Conservation (phyloP, 2,329 filamentous ascomycete genomes). For the Graphiopsis chlorocephala region DNA sequence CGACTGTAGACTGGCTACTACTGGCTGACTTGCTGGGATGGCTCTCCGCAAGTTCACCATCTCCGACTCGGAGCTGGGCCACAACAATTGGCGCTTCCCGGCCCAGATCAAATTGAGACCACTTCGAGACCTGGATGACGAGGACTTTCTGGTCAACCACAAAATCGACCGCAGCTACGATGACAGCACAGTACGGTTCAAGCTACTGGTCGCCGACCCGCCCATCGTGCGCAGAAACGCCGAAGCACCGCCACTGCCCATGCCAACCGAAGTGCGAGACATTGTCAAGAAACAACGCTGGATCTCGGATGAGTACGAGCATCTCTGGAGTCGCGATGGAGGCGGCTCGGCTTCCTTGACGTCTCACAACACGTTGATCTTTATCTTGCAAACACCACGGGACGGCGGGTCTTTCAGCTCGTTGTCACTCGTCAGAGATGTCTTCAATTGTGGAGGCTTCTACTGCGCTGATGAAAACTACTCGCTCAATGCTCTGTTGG, state of each 20-base stretch:
- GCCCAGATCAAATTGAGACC: conserved; percentile 29
- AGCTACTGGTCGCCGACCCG: conserved; percentile 26
- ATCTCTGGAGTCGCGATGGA: conserved; percentile 35
- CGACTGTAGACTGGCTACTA: neutral
- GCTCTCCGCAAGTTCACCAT: conserved; percentile 31
- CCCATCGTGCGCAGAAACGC: conserved; percentile 26
- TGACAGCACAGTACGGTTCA: conserved; percentile 35
- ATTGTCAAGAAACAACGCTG: conserved; percentile 31
- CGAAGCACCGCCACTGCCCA: conserved; percentile 28
- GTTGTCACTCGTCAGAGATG: conserved; percentile 33
- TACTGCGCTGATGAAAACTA: conserved; percentile 31
- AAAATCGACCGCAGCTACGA: conserved; percentile 38
- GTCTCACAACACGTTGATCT: conserved; percentile 32
- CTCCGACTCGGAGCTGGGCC: conserved; percentile 33
- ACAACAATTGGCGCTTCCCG: conserved; percentile 34
- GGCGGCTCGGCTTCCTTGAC: conserved; percentile 33
- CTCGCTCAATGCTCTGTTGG: conserved; percentile 28
- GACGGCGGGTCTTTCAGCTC: conserved; percentile 35
- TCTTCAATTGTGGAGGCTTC: conserved; percentile 31
- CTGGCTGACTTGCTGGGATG: neutral
- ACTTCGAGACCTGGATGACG: conserved; percentile 31
- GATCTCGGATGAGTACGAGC: conserved; percentile 34
- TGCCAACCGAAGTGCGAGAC: conserved; percentile 25
- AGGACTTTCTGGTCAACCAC: conserved; percentile 34
- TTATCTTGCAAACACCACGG: conserved; percentile 35